Base-by-base conservation (phyloP, 2,329 filamentous ascomycete genomes). In the Eutypella sp. region DNA sequence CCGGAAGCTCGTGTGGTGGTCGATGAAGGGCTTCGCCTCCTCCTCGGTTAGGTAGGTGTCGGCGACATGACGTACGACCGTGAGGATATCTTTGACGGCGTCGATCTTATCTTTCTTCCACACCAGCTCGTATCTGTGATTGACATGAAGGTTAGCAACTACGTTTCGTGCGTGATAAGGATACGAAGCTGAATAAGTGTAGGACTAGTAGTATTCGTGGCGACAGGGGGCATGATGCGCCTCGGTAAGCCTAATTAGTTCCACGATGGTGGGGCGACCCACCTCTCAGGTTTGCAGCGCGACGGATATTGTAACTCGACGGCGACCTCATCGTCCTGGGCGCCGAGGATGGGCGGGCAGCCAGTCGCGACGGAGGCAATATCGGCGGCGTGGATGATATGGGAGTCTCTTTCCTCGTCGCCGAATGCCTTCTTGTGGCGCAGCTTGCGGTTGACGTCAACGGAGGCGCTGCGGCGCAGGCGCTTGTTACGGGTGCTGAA, bases 301-400 rank as follows among this genome's bases (percentile, higher is more conserved):
- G 88, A 91, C 9, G 93, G 92, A 66, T 97, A 97, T 64, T 93
- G 87, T 55, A 97, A 70, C 60, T 84, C 73, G 48, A 95, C 79
- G 10, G 67, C 70, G 6, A 82, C 73, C 47, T 81, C 75, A 47
- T 81, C 71, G 40, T 72, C 67, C 40, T 68, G 66, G 3, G 73
- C 69, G 33, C 71, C 71, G 48, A 78, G 68, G 11, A 74, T 71
- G 1, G 73, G 72, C 23, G 74, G 71, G 48, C 75, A 79, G 36
- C 73, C 75, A 5, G 72, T 67, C 44, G 70, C 66, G 19, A 75
- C 63, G 38, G 71, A 78, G 31, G 75, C 75, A 19, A 84, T 71
- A 52, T 81, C 71, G 4, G 73, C 74, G 4, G 80, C 80, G 54
- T 85, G 80, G 23, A 84, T 75, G 47, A 84, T 74, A 27, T 63